Evolutionary conservation across 371 early-diverging fungal species (phyloP), one percentile per base, ranked within the genome.

Genomic region (Lichtheimia ramosa): DNA sequence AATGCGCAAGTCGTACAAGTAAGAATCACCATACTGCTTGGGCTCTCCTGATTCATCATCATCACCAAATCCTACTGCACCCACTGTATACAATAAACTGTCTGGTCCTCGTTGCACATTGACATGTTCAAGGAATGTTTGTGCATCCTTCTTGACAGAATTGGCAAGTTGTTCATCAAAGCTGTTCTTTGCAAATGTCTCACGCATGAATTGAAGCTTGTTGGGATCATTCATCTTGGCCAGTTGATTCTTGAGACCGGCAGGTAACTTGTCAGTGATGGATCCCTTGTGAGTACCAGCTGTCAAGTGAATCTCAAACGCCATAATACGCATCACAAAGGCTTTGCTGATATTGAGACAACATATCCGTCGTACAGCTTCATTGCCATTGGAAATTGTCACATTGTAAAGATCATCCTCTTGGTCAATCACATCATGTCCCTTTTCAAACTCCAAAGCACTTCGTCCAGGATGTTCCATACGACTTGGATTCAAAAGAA

Each of bases 271-370:
- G n/a, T 79, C 70, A 18, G 34, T 54, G 0, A 60, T 56, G 5
- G 55, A 2, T 3, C 34, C 49, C 14, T 28, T 28, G 28, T 41
- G 54, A 10, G 24, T 51, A 40, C 70, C 66, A 3, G 74, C 70
- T 14, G 75, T 71, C 5, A 79, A 48, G 57, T 79, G 76, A 12
- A 79, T 58, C 57, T 79, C 80, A 50, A 65, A 71, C 3, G 73
- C 56, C 24, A 79, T 66, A 21, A 79, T 62, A 23, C 70, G 66
- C 73, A 79, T 62, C 1, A 65, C 73, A 63, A 61, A 70, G 5
- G 80, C 67, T 28, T 73, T 74, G 62, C 71, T 69, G 20, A 79
- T 21, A 43, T 74, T 63, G 10, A 68, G 55, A 43, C 77, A 79
- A 49, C 80, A 76, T 4, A 66, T 55, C 18, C 70, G 64, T 43